phyloP scores from a whole-genome alignment of 768 basidiomycete species.

The Rubroboletus satanas region DNA sequence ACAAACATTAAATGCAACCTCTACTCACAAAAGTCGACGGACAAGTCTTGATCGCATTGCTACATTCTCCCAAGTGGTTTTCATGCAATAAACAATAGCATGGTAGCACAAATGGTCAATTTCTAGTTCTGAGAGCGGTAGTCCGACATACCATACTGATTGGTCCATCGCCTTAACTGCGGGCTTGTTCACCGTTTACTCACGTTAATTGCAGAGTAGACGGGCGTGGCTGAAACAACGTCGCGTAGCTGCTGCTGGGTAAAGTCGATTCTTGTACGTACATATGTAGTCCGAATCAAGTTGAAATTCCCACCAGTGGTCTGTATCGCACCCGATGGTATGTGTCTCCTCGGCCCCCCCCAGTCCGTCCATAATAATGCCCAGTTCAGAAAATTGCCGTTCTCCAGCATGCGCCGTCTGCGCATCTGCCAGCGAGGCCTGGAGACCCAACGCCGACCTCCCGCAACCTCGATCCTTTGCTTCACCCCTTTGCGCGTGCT shows the following conservation, averaged over 20 bases:
- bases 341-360: background rate
- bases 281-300: too few relatives aligned
- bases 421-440: slow-evolving; percentile 67
- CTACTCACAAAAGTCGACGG: background rate
- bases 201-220: background rate
- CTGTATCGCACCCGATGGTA: slow-evolving; percentile 15
- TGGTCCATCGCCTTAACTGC: background rate
- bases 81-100: background rate
- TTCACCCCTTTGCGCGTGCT: slow-evolving; percentile 91
- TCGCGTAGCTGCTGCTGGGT: too few relatives aligned
- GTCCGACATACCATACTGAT: background rate
- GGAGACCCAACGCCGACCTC: slow-evolving; percentile 87
- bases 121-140: background rate
- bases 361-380: slow-evolving; percentile 1
- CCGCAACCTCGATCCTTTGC: slow-evolving; percentile 89
- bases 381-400: slow-evolving; percentile 73
- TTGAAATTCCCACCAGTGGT: slow-evolving; percentile 3
- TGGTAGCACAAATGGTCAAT: background rate
- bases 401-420: slow-evolving; percentile 75
- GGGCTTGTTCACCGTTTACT: background rate
- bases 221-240: background rate
- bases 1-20: background rate
- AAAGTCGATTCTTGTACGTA: too few relatives aligned
- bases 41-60: background rate
- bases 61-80: background rate